Evolutionary conservation across 2,329 filamentous ascomycete genomes (phyloP).

Genomic region (Cryphonectria carpinicola): DNA sequence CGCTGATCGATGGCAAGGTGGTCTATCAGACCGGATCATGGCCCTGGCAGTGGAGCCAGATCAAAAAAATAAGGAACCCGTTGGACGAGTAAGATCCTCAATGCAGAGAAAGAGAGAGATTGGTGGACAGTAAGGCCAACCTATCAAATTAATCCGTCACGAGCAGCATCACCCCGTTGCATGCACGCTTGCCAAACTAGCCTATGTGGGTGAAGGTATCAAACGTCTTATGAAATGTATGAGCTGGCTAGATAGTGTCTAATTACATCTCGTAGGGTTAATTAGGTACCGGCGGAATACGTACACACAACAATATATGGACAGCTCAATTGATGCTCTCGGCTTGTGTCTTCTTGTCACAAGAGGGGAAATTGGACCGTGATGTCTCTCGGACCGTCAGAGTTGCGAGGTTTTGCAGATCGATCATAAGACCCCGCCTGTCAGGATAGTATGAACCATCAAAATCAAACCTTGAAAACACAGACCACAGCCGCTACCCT

Average conservation of each 20-base stretch:
- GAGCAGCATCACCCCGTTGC: not conserved
- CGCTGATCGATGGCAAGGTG: conserved; percentile 81
- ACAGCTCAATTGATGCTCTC: conserved; percentile 16
- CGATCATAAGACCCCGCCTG: conserved; percentile 16
- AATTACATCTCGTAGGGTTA: conserved; percentile 35
- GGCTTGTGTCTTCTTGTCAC: conserved; percentile 13
- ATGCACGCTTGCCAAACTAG: not conserved
- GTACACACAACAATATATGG: not conserved
- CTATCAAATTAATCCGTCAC: not conserved
- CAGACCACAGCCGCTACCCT: conserved; percentile 31
- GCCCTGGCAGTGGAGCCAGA: conserved; percentile 49
- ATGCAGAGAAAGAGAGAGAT: not conserved
- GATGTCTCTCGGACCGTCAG: conserved; percentile 7
- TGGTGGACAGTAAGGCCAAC: not conserved
- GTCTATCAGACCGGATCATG: conserved; percentile 56
- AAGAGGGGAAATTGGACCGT: not conserved
- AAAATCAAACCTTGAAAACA: conserved; percentile 25
- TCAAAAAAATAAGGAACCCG: conserved; percentile 53
- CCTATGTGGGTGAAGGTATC: not conserved
- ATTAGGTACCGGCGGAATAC: conserved; percentile 10
- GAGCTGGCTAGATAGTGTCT: conserved; percentile 30
- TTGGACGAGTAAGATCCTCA: conserved; percentile 27
- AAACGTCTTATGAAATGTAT: not conserved
- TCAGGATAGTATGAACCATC: conserved; percentile 26
- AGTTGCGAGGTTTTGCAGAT: conserved; percentile 17